Conservation (phyloP, 495 filamentous ascomycete species). For the Xylaria sp. region DNA sequence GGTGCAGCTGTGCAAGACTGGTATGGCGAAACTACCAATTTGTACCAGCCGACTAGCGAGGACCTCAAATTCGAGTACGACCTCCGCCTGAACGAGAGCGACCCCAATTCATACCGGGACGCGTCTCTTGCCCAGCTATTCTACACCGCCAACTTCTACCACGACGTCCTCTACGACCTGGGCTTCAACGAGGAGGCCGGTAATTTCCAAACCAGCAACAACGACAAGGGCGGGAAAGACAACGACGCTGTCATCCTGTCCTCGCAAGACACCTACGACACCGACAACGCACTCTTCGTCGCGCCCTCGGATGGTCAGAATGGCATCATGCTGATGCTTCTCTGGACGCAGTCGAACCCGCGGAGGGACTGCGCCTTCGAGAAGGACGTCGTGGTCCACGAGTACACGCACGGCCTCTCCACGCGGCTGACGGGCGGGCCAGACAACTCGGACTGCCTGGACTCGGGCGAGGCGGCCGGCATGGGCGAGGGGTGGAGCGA, state of each 20-base stretch:
- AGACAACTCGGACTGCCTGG: conserved; percentile 45
- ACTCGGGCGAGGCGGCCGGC: conserved; percentile 45
- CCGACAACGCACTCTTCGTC: conserved; percentile 41
- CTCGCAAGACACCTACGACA: conserved; percentile 49
- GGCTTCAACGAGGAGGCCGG: conserved; percentile 56
- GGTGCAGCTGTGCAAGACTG: conserved; percentile 33
- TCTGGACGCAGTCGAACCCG: conserved; percentile 43
- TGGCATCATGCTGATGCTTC: conserved; percentile 51
- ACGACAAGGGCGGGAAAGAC: conserved; percentile 44
- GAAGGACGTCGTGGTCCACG: conserved; percentile 50
- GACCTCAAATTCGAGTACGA: conserved; percentile 41
- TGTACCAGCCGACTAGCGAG: conserved; percentile 37
- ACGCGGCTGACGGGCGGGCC: conserved; percentile 55
- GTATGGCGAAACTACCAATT: conserved; percentile 35
- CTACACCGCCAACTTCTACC: conserved; percentile 54
- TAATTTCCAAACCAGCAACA: conserved; percentile 55
- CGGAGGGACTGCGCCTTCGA: conserved; percentile 46
- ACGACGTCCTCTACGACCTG: conserved; percentile 52
- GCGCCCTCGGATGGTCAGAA: conserved; percentile 47
- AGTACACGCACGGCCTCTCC: conserved; percentile 42
- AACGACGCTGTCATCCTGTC: conserved; percentile 51
- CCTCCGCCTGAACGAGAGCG: conserved; percentile 31
- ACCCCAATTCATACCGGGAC: conserved; percentile 39
- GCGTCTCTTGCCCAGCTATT: conserved; percentile 54
- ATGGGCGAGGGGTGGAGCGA: conserved; percentile 59